phyloP scores from a whole-genome alignment of 2,329 filamentous ascomycete species.

The Neonectria magnoliae region DNA sequence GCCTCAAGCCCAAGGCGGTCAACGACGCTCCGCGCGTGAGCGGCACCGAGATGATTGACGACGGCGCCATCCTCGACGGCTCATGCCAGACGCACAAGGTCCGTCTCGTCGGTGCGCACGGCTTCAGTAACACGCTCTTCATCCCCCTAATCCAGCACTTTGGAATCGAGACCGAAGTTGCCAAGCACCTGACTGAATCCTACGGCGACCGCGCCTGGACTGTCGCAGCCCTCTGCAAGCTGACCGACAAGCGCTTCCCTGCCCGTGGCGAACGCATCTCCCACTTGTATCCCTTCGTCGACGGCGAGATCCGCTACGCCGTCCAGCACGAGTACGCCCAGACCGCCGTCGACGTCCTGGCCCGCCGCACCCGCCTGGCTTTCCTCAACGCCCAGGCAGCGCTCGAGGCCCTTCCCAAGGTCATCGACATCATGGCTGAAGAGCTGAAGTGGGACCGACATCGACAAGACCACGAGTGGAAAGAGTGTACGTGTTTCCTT shows the following conservation, averaged over 20 bases:
- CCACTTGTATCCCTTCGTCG: conserved; percentile 86
- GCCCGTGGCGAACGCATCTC: conserved; percentile 84
- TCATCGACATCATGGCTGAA: conserved; percentile 90
- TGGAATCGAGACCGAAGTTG: conserved; percentile 90
- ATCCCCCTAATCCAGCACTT: conserved; percentile 96
- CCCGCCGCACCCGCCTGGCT: conserved; percentile 82
- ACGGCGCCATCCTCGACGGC: conserved; percentile 72
- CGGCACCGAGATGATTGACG: conserved; percentile 75
- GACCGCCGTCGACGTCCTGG: conserved; percentile 88
- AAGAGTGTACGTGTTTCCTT: conserved; percentile 64
- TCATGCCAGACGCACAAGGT: conserved; percentile 86
- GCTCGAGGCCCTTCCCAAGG: conserved; percentile 81
- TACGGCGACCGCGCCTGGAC: conserved; percentile 96
- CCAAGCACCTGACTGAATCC: conserved; percentile 84
- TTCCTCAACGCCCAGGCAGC: conserved; percentile 94
- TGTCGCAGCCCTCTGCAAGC: conserved; percentile 81
- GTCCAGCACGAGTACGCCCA: conserved; percentile 91
- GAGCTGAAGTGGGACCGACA: conserved; percentile 82
- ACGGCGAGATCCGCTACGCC: conserved; percentile 90
- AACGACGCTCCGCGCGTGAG: conserved; percentile 72
- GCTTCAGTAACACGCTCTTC: conserved; percentile 88
- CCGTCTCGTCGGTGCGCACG: conserved; percentile 83
- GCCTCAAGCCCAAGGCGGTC: conserved; percentile 66
- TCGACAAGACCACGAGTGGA: conserved; percentile 84
- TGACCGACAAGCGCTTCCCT: conserved; percentile 83